Conservation (phyloP, 345 rosid genomes). For the Euphorbia lathyris region DNA sequence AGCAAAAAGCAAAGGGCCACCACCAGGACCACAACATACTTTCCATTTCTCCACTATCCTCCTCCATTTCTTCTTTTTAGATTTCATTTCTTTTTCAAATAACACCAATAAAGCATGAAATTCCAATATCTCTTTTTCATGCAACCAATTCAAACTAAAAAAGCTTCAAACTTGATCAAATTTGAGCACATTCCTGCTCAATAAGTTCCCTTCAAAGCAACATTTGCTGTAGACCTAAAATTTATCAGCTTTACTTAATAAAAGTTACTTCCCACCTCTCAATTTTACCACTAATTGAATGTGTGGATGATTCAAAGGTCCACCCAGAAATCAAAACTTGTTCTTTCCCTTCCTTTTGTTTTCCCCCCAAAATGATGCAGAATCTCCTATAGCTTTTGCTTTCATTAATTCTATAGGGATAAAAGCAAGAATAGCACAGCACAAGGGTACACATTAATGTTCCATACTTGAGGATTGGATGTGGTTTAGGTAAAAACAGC, state of each 20-base stretch:
- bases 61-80: slow-evolving; percentile 16
- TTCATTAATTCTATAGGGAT: background rate
- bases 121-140: background rate
- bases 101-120: slow-evolving; percentile 3
- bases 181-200: background rate
- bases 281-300: background rate
- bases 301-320: slow-evolving; percentile 10
- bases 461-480: background rate
- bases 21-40: slow-evolving; percentile 8
- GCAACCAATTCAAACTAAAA: slow-evolving; percentile 7
- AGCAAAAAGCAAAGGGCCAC: background rate
- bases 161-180: background rate
- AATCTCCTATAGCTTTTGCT: background rate
- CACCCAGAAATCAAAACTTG: background rate
- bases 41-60: slow-evolving; percentile 10
- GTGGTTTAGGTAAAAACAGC: background rate
- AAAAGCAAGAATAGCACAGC: background rate
- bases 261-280: background rate
- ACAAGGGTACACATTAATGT: background rate
- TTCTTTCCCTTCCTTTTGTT: background rate
- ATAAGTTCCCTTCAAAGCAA: slow-evolving; percentile 2
- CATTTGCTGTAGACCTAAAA: background rate
- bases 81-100: slow-evolving; percentile 3
- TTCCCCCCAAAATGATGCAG: background rate
- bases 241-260: background rate